Evolutionary conservation across 345 rosid genomes (phyloP).

Genomic region (Eucalyptus pauciflora): DNA sequence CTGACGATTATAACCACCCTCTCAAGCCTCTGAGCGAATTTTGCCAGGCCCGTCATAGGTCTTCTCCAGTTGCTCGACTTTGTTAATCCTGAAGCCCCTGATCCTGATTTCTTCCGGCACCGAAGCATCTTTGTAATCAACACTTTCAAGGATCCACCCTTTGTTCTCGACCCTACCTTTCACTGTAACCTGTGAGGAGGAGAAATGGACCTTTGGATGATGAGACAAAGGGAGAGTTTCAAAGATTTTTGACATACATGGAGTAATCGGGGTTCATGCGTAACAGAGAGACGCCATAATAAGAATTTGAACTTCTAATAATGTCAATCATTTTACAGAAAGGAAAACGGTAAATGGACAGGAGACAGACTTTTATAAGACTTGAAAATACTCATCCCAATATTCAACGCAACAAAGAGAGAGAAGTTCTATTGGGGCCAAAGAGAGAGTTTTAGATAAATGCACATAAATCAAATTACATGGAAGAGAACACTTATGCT

Average conservation of each 20-base stretch:
- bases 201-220: neutral
- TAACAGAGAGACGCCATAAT: neutral
- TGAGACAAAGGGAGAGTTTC: neutral
- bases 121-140: conserved; percentile 60
- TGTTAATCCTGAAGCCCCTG: conserved; percentile 72
- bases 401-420: neutral
- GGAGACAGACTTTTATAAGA: neutral
- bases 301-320: neutral
- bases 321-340: neutral
- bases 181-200: conserved; percentile 39
- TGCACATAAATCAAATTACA: neutral
- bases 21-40: conserved; percentile 22
- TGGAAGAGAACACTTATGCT: neutral
- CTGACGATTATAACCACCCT: neutral
- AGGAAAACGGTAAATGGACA: neutral
- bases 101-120: conserved; percentile 67
- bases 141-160: conserved; percentile 68
- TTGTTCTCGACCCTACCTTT: conserved; percentile 63
- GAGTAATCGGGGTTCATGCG: neutral
- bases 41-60: conserved; percentile 41
- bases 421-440: neutral
- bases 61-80: conserved; percentile 58
- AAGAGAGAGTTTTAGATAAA: neutral
- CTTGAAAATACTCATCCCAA: neutral
- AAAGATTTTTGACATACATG: neutral